Evolutionary conservation across 2,329 filamentous ascomycete species (phyloP), one percentile per base, ranked within the genome.

Genomic region (Phaeoacremonium minimum): DNA sequence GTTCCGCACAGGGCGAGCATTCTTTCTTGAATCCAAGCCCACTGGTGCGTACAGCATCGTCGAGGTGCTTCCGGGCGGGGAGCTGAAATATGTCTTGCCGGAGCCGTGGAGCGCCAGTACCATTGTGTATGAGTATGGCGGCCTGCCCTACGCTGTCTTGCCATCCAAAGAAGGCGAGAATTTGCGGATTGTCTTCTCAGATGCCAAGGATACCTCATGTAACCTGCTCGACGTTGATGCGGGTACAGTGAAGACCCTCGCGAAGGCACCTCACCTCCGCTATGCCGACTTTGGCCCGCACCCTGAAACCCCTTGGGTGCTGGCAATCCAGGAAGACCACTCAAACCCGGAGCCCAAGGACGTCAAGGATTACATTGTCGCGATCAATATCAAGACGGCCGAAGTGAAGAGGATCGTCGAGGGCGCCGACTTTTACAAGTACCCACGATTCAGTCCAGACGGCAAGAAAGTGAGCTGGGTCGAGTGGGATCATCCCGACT

Each of bases 251-350:
- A 51, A 44, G 4, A 32, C 55, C 18, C 28, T 71, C n/a, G 33
- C 63, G 6, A 41, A 49, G 4, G 44, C 55, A 13, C 34, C 52
- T 12, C 49, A 55, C 15, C 31, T 73, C 39, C 57, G 69, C 42
- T 68, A 70, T 47, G 63, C 65, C 13, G 60, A 72, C 47, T 74
- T 75, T 41, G 57, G 65, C 33, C 60, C 60, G 4, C 61, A 69
- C 37, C 55, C 58, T 4, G 42, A 35, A 1, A 46, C 52, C 7
- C 43, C 53, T 0, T 72, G 66, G 66, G 62, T 75, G 4, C 45
- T 77, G 9, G 71, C 73, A 0, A 61, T 71, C n/a, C 57, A 73
- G 41, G 74, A 78, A 46, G 69, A 75, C 20, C 72, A 75, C 38
- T 49, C 49, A 3, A 44, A 58, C 8, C 47, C 62, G 4, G 52